Evolutionary conservation across 345 rosid species (phyloP).

Genomic region (Hibiscus trionum): DNA sequence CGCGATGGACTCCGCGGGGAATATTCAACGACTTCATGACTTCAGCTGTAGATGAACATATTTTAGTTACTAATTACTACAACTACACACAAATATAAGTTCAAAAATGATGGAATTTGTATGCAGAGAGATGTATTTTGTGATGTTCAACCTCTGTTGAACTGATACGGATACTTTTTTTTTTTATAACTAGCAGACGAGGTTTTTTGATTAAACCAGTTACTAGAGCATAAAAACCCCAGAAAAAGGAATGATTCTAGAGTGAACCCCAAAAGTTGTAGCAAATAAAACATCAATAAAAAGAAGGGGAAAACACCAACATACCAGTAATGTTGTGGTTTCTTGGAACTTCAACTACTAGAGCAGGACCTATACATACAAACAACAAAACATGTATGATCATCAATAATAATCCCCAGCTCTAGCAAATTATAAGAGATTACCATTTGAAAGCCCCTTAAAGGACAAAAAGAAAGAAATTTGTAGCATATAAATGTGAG

Average conservation of each 20-base stretch:
- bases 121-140: not conserved
- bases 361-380: slow-evolving; percentile 18
- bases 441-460: not conserved
- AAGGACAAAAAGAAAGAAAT: not conserved
- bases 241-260: not conserved
- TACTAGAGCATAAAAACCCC: not conserved
- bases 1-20: slow-evolving; percentile 53
- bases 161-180: too few relatives aligned
- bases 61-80: not conserved
- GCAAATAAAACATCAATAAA: not conserved
- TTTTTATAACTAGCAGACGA: not conserved
- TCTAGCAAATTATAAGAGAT: not conserved
- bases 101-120: not conserved
- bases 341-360: slow-evolving; percentile 35
- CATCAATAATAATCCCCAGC: not conserved
- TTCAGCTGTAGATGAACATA: slow-evolving; percentile 33
- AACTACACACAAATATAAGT: not conserved
- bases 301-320: slow-evolving; percentile 1
- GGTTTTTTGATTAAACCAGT: not conserved
- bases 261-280: slow-evolving; percentile 1
- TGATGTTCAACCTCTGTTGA: not conserved
- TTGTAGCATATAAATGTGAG: too few relatives aligned
- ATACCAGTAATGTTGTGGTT: slow-evolving; percentile 45
- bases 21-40: slow-evolving; percentile 54
- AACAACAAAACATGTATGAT: not conserved